Base-by-base conservation (phyloP, 2,329 filamentous ascomycete genomes). In the Aspergillus viridinutans region DNA sequence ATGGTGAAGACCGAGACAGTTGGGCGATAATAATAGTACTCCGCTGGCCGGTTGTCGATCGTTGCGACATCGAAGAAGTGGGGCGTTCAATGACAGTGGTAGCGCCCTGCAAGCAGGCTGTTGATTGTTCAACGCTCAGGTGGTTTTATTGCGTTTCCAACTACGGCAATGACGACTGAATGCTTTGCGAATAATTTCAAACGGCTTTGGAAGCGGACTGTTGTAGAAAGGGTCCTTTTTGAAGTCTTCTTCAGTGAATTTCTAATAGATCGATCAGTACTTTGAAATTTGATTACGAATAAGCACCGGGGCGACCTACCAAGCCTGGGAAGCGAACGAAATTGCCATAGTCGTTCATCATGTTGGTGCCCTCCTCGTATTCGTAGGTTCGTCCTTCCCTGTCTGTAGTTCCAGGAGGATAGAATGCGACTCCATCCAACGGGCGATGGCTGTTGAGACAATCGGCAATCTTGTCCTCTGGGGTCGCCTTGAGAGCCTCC, bases 351-450 rank as follows among this genome's bases (percentile, higher is more conserved):
- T 73, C 72, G 66, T 93, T 90, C 88, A 92, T 92, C 70, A 96
- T 79, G 67, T 96, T 91, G 2, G 87, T 82, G n/a, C 92, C 92
- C 68, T 97, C 92, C 66, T 90, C 80, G 67, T 97, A 97, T 28
- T 86, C 63, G 79, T 95, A 90, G 10, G 82, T 77, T 53, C 85
- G 81, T 2, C 92, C 92, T 55, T 84, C 80, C 20, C 82, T 75
- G 69, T 95, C 92, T 1, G 75, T 74, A 64, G 82, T 75, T 23
- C 92, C 92, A 0, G 89, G 85, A 1, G 92, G 90, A n/a, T 94
- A 83, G 20, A 78, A 78, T 1, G 92, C 89, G 0, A 87, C 88
- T 3, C 92, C 92, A 68, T 95, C 90, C 0, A 97, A 78, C 0
- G 93, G 93, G 14, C 89, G 84, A 67, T 94, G 90, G 61, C 80